A percentile compares a stretch with the other conserved stretches of the same genome.
Conservation (phyloP, 1,284 basidiomycete genomes). For the Bondarzewia mesenterica region DNA sequence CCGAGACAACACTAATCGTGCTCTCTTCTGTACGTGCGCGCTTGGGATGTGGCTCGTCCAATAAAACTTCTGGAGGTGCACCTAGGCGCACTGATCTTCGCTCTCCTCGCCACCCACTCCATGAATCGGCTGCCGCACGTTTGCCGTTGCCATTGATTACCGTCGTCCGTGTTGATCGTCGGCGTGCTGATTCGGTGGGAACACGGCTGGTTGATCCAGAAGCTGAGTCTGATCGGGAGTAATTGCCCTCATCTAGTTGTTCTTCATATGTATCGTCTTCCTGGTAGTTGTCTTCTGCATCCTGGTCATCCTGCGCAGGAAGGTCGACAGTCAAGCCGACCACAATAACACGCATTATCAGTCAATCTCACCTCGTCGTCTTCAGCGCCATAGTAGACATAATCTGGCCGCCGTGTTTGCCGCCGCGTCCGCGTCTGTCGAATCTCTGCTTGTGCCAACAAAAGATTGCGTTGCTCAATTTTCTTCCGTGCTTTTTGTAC, state of each 20-base stretch:
- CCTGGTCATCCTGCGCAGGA: conserved; percentile 28
- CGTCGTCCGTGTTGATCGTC: conserved; percentile 55
- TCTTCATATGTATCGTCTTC: conserved; percentile 52
- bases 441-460: conserved; percentile 66
- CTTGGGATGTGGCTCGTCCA: conserved; percentile 48
- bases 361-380: conserved; percentile 48
- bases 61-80: conserved; percentile 38
- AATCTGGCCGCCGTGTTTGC: conserved; percentile 63
- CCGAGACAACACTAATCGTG: conserved; percentile 47
- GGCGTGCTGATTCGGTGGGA: conserved; percentile 29
- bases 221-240: conserved; percentile 27
- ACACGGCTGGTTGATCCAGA: conserved; percentile 22
- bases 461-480: conserved; percentile 55
- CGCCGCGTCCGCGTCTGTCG: conserved; percentile 69
- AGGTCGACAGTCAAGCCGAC: not conserved
- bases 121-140: conserved; percentile 42
- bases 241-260: conserved; percentile 30
- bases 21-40: conserved; percentile 71
- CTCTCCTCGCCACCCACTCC: conserved; percentile 60
- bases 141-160: conserved; percentile 41
- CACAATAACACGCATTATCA: conserved; percentile 3
- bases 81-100: conserved; percentile 64
- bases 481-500: conserved; percentile 59
- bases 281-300: conserved; percentile 57
- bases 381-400: conserved; percentile 61